Evolutionary conservation across 768 basidiomycete genomes (phyloP), one percentile per base, ranked within the genome.

Genomic region (Hericium erinaceus): DNA sequence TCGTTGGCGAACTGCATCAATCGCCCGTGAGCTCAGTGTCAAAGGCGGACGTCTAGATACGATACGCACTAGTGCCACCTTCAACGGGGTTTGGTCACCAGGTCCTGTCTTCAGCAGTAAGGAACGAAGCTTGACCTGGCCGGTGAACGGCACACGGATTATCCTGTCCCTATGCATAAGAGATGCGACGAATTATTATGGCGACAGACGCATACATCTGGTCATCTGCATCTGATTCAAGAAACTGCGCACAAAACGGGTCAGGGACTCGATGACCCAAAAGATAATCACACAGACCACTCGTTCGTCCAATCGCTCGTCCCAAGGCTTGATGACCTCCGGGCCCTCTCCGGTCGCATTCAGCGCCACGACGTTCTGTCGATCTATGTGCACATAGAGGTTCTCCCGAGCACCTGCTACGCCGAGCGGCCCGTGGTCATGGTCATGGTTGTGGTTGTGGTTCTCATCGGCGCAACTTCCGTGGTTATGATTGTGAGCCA

Each of bases 161-260:
- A 92, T 91, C 64, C 90, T 92, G 44, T 33, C 16, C 44, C 22
- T 26, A 44, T 22, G 18, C 49, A 33, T n/a, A 38, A 46, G 15
- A 28, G 9, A 16, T 22, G 44, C 46, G 5, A 39, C 9, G 3
- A 41, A 13, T 1, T 24, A 37, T 13, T n/a, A 41, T 2, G 33
- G 33, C 12, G 4, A 50, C 48, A 28, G 22, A 28, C 51, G 60
- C 77, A 64, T 69, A 91, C 90, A 97, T 70, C 69, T 92, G 88
- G 66, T 95, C 93, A 70, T 95, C 94, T 38, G 88, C 87, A 61
- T 97, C 94, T 16, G 91, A 93, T 70, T 93, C 88, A 58, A 94
- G 68, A 60, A 73, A 89, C 93, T 97, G 62, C 8, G 57, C 39
- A 18, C 55, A 18, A 22, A 44, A 56, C 16, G 37, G 5, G 63